Conservation (phyloP, 2,329 filamentous ascomycete genomes). For the Camptophora hylomeconis region DNA sequence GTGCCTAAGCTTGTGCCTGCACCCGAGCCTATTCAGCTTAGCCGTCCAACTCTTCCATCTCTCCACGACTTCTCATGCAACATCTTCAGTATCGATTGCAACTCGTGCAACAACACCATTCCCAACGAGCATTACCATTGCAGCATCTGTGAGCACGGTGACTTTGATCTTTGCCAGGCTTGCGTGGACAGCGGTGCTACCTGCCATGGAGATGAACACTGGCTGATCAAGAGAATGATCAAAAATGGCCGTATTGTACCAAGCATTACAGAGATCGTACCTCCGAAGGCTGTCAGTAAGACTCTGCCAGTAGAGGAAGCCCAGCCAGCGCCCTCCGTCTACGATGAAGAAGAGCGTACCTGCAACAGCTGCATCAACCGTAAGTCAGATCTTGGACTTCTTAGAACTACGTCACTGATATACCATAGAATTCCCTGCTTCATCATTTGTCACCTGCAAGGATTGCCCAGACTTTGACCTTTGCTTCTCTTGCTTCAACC, state of each 20-base stretch:
- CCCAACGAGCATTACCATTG: constrained; percentile 85
- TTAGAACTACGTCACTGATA: constrained; percentile 16
- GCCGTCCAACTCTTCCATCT: constrained; percentile 22
- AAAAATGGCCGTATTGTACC: constrained; percentile 65
- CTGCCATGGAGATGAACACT: constrained; percentile 70
- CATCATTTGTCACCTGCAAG: constrained; percentile 72
- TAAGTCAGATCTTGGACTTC: constrained; percentile 22
- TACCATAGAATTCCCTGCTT: constrained; percentile 52
- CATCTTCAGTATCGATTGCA: constrained; percentile 83
- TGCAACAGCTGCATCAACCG: constrained; percentile 55
- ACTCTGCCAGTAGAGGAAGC: constrained; percentile 11
- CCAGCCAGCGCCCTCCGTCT: constrained; percentile 7
- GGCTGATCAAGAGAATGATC: constrained; percentile 85
- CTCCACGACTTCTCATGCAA: constrained; percentile 22
- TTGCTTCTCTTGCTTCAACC: constrained; percentile 67
- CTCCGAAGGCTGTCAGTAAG: constrained; percentile 29
- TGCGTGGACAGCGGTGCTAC: constrained; percentile 66
- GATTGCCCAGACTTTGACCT: constrained; percentile 84
- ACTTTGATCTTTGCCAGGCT: constrained; percentile 78
- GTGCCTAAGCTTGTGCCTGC: neutral
- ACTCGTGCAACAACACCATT: constrained; percentile 69
- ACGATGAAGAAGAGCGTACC: constrained; percentile 26
- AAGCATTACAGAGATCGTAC: constrained; percentile 72
- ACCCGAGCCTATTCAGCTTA: constrained; percentile 10
- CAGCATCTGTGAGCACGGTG: constrained; percentile 79